These are phyloP conservation scores for Bothia castanella DNA, from an alignment of 1,284 basidiomycete species.

Conservation along the genomic window DNA sequence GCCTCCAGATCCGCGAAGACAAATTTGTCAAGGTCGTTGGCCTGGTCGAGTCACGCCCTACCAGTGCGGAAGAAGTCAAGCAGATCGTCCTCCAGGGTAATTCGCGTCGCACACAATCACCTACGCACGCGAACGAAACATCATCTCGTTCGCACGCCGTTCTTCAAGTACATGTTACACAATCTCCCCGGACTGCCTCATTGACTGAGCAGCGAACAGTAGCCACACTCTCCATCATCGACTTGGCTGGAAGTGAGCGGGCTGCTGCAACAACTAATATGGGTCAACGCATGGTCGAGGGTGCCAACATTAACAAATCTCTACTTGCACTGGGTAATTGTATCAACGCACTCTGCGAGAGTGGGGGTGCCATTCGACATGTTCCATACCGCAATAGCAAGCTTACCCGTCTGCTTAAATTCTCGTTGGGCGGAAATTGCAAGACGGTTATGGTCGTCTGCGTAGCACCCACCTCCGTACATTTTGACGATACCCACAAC, in stretches of 20 bases:
- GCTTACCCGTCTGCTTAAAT: conserved; percentile 92
- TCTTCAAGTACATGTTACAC: conserved; percentile 87
- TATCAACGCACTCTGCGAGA: conserved; percentile 94
- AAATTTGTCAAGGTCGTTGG: conserved; percentile 87
- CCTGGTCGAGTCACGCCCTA: conserved; percentile 75
- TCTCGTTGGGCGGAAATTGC: conserved; percentile 95
- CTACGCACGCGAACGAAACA: conserved; percentile 91
- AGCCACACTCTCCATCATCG: conserved; percentile 92
- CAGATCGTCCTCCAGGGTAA: conserved; percentile 88
- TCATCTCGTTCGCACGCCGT: conserved; percentile 96
- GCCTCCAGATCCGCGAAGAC: conserved; percentile 90
- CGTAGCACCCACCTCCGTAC: conserved; percentile 87
- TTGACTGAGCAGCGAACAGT: conserved; percentile 77
- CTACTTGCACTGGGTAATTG: conserved; percentile 93
- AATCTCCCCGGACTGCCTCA: conserved; percentile 77
- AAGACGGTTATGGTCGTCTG: conserved; percentile 98
- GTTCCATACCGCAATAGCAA: conserved; percentile 96
- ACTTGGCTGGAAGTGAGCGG: conserved; percentile 92
- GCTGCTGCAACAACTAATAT: conserved; percentile 93
- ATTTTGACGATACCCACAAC: conserved; percentile 97
- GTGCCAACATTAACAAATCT: conserved; percentile 97
- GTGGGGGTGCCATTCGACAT: conserved; percentile 78
- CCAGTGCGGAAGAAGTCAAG: conserved; percentile 87
- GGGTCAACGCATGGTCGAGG: conserved; percentile 96
- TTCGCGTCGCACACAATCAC: conserved; percentile 81